phyloP scores from a whole-genome alignment of 306 rosid genomes.

The Amphicarpaea edgeworthii region DNA sequence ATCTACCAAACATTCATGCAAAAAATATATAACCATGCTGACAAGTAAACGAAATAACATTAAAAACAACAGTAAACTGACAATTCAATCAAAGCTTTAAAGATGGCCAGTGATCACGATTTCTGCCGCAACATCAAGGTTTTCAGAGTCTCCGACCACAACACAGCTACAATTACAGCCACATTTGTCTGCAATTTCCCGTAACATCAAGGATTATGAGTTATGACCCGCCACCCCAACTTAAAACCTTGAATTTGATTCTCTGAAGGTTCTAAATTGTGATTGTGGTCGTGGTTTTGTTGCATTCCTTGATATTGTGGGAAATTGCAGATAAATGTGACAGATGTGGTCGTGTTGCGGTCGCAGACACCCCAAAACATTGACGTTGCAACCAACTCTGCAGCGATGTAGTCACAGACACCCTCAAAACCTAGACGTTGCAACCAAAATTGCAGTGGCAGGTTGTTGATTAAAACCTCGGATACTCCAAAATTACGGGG shows the following conservation, averaged over 20 bases:
- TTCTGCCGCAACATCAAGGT: not conserved
- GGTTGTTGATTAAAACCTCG: too few species aligned
- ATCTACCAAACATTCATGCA: conserved; percentile 50
- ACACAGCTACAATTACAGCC: not conserved
- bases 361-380: too few species aligned
- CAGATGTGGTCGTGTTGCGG: too few species aligned
- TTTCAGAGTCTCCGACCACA: not conserved
- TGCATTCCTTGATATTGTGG: too few species aligned
- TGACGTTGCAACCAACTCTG: too few species aligned
- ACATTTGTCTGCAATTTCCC: not conserved
- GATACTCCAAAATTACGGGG: too few species aligned
- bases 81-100: not conserved
- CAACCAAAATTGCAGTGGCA: too few species aligned
- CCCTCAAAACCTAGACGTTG: too few species aligned
- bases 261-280: not conserved
- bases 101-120: not conserved
- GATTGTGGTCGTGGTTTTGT: too few species aligned
- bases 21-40: conserved; percentile 20
- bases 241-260: not conserved
- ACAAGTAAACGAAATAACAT: not conserved
- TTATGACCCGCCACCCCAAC: not conserved
- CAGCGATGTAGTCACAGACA: too few species aligned
- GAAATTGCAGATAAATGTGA: too few species aligned
- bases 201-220: not conserved
- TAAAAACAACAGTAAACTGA: not conserved